These are phyloP conservation scores for Acanthamoeba lenticulata DNA, from an alignment of 208 protist genomes.

Conservation along the genomic window DNA sequence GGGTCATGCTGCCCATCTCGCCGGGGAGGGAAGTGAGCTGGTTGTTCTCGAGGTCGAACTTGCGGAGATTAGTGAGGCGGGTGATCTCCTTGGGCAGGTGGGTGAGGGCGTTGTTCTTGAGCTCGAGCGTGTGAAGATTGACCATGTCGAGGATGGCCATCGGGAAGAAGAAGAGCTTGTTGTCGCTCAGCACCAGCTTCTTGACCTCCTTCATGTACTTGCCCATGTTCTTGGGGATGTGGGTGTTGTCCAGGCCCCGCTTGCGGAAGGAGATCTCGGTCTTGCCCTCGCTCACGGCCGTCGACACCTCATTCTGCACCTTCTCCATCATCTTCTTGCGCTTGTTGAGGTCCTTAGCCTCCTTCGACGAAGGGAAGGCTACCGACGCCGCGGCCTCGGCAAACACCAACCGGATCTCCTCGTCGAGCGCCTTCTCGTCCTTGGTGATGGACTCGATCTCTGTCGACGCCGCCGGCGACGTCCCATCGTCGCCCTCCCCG, in stretches of 20 bases:
- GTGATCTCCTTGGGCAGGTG: conserved; percentile 21
- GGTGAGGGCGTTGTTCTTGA: conserved; percentile 17
- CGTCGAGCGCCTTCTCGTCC: conserved; percentile 29
- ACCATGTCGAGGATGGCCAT: conserved; percentile 53
- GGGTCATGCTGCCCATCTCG: conserved; percentile 63
- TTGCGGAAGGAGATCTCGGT: conserved; percentile 38
- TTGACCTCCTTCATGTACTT: conserved; percentile 49
- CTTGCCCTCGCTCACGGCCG: neutral
- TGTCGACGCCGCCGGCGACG: too few relatives aligned
- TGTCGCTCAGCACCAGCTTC: conserved; percentile 49
- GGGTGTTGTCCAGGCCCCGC: conserved; percentile 32
- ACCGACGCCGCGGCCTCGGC: neutral
- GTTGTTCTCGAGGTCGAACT: conserved; percentile 59
- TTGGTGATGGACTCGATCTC: too few relatives aligned
- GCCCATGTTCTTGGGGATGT: conserved; percentile 60
- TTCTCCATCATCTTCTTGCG: conserved; percentile 29
- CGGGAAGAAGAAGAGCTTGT: conserved; percentile 65
- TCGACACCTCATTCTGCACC: conserved; percentile 24
- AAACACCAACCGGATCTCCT: conserved; percentile 15
- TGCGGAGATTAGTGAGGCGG: neutral
- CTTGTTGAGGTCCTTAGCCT: conserved; percentile 41
- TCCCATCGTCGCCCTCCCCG: neutral
- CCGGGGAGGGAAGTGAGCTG: conserved; percentile 23
- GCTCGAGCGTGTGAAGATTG: conserved; percentile 42
- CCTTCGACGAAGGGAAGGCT: conserved; percentile 20